Evolutionary conservation across 2,329 filamentous ascomycete species (phyloP).

Genomic region (Epichloe gansuensis): DNA sequence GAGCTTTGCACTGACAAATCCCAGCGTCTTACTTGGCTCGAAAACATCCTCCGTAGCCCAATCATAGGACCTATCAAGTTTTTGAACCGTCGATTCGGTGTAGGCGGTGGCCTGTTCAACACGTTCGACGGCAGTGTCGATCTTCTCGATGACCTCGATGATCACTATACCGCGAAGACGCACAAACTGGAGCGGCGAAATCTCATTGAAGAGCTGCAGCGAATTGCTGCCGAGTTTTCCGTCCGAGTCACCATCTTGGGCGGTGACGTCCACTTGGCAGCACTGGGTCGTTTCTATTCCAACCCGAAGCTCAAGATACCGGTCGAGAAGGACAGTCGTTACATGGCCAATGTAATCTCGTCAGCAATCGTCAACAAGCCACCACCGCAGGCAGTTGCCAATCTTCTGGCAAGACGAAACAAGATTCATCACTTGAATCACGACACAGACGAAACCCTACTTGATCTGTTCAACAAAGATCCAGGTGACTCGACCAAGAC

Average conservation of each 20-base stretch:
- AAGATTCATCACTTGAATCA: slow-evolving; percentile 58
- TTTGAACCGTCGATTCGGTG: slow-evolving; percentile 77
- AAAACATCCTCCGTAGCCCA: slow-evolving; percentile 80
- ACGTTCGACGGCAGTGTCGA: slow-evolving; percentile 89
- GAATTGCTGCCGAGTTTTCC: slow-evolving; percentile 72
- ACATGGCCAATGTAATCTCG: slow-evolving; percentile 90
- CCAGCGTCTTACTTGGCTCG: slow-evolving; percentile 82
- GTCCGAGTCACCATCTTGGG: slow-evolving; percentile 84
- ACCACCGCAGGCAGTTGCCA: slow-evolving; percentile 74
- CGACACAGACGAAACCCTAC: slow-evolving; percentile 82
- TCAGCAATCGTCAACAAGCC: slow-evolving; percentile 95
- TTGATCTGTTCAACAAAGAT: slow-evolving; percentile 84
- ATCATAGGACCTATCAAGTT: slow-evolving; percentile 81
- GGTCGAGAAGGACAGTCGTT: slow-evolving; percentile 73
- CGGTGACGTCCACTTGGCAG: slow-evolving; percentile 86
- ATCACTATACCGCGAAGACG: slow-evolving; percentile 86
- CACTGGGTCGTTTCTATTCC: slow-evolving; percentile 87
- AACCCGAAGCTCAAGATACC: slow-evolving; percentile 68
- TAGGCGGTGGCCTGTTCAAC: slow-evolving; percentile 80
- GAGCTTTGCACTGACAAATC: slow-evolving; percentile 5
- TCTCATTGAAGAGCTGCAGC: slow-evolving; percentile 70
- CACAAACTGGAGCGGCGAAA: slow-evolving; percentile 80
- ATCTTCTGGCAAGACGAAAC: slow-evolving; percentile 82
- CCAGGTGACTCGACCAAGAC: slow-evolving; percentile 68
- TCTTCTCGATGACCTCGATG: slow-evolving; percentile 82